Base-by-base conservation (phyloP, 257 asterid species). In the Primulina eburnea region DNA sequence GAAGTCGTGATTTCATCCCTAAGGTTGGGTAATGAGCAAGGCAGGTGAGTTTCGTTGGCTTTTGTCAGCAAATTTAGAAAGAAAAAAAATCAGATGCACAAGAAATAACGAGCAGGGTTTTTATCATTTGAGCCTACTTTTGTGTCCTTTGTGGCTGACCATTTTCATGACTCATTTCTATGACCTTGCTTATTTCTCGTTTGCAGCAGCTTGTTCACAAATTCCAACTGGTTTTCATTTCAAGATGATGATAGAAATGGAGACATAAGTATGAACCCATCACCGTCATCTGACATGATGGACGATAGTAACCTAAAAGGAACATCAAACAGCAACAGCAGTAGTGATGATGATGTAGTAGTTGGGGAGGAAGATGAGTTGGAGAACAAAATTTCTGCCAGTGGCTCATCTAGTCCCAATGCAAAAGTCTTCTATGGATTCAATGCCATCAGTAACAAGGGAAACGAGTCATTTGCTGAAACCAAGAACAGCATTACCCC, bases 201-300 rank as follows among this genome's bases (percentile, higher is more conserved):
- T 56, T 77, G 80, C 84, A 68, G 85, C 90, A 91, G 95, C 65
- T 85, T 94, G 90, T 94, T 94, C 87, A 91, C 99, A 64, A 94
- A 94, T 79, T 91, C 97, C 82, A 91, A 94, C 85, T 94, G 99
- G 99, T 94, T 94, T 85, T 96, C 97, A 5, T 94, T 91, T 81
- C 95, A 91, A 89, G 97, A 91, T 29, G 97, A 88, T 62, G 97
- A 88, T 60, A 77, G 82, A 75, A 69, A 47, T 69, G 80, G 69
- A 55, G 83, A 80, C 73, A 77, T 77, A 55, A 73, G 88, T 28
- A 77, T 75, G 71, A 89, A 75, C 71, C 69, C 85, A 82, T 83
- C 96, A 59, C 78, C 89, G 53, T 43, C 53, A 7, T 77, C 93
- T 52, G 91, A 89, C 40, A 59, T 72, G 63, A 82, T 84, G 78